These are phyloP conservation scores for Colletotrichum coccodes DNA, from an alignment of 2,329 filamentous ascomycete genomes.

Conservation along the genomic window DNA sequence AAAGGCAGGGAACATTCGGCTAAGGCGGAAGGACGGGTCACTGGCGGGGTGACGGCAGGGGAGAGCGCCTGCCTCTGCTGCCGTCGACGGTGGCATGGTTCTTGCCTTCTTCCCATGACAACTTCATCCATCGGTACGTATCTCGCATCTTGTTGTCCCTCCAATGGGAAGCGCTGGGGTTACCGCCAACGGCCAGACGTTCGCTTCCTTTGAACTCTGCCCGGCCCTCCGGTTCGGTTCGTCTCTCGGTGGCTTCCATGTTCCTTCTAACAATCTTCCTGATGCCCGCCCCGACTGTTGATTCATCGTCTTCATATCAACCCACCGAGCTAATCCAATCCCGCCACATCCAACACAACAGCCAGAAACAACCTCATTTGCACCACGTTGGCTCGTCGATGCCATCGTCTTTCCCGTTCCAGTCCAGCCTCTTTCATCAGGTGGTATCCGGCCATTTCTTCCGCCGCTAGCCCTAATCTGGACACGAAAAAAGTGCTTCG, in stretches of 20 bases:
- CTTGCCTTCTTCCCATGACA: no score
- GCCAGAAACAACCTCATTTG: background rate
- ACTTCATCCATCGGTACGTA: background rate
- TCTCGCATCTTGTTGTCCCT: background rate
- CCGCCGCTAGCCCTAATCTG: background rate
- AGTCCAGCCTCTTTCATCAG: background rate
- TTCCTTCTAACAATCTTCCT: no score
- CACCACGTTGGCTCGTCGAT: background rate
- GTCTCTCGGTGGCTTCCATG: background rate
- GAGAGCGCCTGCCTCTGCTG: no score
- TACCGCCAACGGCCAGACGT: background rate
- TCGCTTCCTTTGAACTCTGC: background rate
- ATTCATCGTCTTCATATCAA: background rate
- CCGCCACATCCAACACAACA: background rate
- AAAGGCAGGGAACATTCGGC: constrained; percentile 1
- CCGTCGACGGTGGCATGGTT: no score
- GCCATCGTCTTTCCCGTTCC: no score
- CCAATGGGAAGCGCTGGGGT: background rate
- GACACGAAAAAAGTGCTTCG: background rate
- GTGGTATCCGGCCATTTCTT: background rate
- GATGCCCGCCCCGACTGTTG: background rate
- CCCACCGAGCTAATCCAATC: background rate
- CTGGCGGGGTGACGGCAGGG: background rate
- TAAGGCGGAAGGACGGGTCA: constrained; percentile 12
- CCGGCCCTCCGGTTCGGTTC: background rate